Evolutionary conservation across 2,329 filamentous ascomycete genomes (phyloP), one percentile per base, ranked within the genome.

Genomic region (Penicillium janthinellum): DNA sequence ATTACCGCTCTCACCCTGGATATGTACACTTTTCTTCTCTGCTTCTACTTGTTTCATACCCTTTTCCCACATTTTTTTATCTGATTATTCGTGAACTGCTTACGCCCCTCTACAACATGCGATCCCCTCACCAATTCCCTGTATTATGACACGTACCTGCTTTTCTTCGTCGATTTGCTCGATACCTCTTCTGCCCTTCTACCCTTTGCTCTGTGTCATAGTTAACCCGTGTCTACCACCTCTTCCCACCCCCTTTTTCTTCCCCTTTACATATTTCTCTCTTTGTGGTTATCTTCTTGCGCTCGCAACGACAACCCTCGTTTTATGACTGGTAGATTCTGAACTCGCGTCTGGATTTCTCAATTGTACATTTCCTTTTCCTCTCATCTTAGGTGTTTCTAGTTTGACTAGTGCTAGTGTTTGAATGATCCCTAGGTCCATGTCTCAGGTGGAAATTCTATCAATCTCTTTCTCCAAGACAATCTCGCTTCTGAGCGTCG

Each of bases 281-380:
- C 20, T 49, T 34, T 59, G 62, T 39, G 50, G 41, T 61, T 56
- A 49, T 41, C 49, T 54, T 47, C 56, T 58, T 56, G 56, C 34
- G 52, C 35, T 54, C 37, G 52, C 55, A 60, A 52, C 22, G 34
- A 58, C 25, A 54, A 42, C 37, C 38, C 35, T 55, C 53, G 44
- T 42, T 47, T 67, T 58, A 67, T 63, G 65, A 66, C 60, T 63
- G 59, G 64, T 65, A 63, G 63, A 66, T 62, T 54, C 50, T 45
- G 28, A 41, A 51, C 22, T 47, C 41, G 20, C 6, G 38, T 52
- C 45, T 56, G 56, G 50, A 61, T 49, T 45, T 56, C 59, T 58
- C 38, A 55, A 57, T 57, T 68, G 66, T 68, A 67, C 60, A 68
- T 63, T 65, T 49, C 25, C 11, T 35, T 49, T 34, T 17, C 14